These are phyloP conservation scores for Talaromyces pinophilus DNA, from an alignment of 2,329 filamentous ascomycete genomes.

Conservation along the genomic window DNA sequence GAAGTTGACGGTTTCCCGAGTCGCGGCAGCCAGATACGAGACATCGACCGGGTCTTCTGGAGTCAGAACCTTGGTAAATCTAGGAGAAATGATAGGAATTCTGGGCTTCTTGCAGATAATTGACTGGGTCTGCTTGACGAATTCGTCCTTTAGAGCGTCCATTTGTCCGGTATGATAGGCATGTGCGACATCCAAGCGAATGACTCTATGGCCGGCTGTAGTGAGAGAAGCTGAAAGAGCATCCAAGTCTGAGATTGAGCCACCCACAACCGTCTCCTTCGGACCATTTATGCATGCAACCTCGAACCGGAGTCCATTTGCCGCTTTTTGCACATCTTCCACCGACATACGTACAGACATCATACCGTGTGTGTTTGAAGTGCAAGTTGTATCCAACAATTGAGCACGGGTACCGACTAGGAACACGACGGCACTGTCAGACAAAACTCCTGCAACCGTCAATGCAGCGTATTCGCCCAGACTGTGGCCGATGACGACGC, in stretches of 20 bases:
- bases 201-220: not conserved
- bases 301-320: not conserved
- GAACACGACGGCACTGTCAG: conserved; percentile 32
- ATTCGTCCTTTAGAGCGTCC: not conserved
- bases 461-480: conserved; percentile 38
- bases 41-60: too few species aligned
- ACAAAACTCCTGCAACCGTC: conserved; percentile 34
- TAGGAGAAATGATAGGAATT: not conserved
- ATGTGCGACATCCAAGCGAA: too few species aligned
- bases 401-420: conserved; percentile 35
- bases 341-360: not conserved
- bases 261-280: not conserved
- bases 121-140: not conserved
- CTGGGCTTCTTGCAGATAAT: not conserved
- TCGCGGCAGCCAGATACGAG: not conserved
- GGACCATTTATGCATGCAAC: not conserved
- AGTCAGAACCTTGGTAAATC: too few species aligned
- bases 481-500: conserved; percentile 36
- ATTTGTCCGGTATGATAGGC: not conserved
- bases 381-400: conserved; percentile 27
- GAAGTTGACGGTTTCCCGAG: not conserved
- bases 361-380: not conserved
- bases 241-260: not conserved
- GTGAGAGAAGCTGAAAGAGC: not conserved
- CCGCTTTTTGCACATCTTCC: too few species aligned